Percentiles rank a stretch among this genome's conserved stretches.
These are phyloP conservation scores for Aspergillus glaucus DNA, from an alignment of 2,329 filamentous ascomycete genomes.

Conservation along the genomic window DNA sequence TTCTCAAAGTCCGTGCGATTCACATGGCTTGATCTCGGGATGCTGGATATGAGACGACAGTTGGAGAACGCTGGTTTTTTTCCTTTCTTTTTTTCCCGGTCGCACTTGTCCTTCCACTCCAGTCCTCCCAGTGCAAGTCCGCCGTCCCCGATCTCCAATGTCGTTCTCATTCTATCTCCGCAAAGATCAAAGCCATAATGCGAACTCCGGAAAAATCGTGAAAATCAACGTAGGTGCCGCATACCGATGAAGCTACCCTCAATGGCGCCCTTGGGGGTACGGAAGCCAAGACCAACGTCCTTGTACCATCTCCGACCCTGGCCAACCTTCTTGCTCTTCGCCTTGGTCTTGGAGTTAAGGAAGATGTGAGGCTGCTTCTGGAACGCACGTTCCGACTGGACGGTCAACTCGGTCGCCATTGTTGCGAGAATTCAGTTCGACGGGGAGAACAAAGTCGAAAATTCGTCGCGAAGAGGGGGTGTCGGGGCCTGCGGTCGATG, in stretches of 20 bases:
- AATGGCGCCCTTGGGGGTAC: conserved; percentile 97
- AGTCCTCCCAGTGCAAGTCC: neutral
- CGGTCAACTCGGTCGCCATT: conserved; percentile 98
- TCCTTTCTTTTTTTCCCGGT: neutral
- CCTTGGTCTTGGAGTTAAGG: conserved; percentile 91
- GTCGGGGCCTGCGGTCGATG: conserved; percentile 31
- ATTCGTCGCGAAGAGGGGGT: conserved; percentile 27
- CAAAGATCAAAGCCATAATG: neutral
- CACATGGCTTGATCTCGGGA: conserved; percentile 2
- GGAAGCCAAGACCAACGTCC: conserved; percentile 98
- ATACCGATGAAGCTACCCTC: conserved; percentile 98
- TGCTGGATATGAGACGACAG: conserved; percentile 10
- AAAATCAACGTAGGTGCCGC: conserved; percentile 40
- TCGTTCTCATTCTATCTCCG: conserved; percentile 12
- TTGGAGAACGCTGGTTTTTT: neutral
- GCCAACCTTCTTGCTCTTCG: conserved; percentile 71
- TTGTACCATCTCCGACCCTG: conserved; percentile 99
- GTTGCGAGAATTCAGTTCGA: conserved; percentile 51
- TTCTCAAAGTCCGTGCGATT: neutral
- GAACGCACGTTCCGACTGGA: conserved; percentile 99
- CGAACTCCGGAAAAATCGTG: neutral
- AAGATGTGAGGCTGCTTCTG: conserved; percentile 99
- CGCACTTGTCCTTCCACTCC: neutral
- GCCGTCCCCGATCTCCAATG: neutral
- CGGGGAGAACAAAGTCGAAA: conserved; percentile 33